Base-by-base conservation (phyloP, 2,329 filamentous ascomycete genomes). In the Pyrenophora tritici-repentis region DNA sequence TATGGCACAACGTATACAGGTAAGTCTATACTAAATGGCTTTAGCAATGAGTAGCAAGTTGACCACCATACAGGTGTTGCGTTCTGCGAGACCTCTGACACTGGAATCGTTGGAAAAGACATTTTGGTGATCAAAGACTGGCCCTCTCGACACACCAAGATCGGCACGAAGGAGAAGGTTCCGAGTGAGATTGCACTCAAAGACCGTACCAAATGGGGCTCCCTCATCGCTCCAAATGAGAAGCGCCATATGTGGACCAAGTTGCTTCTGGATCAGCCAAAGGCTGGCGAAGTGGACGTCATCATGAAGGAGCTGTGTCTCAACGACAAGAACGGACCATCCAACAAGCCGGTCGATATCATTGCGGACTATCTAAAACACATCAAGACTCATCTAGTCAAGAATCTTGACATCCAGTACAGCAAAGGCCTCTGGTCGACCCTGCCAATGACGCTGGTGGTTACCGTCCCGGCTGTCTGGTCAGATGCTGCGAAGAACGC, bases 221-320 rank as follows among this genome's bases (percentile, higher is more conserved):
- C 47, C 3, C 5, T 44, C 0, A 63, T 66, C 10, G 45, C 60
- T 0, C 35, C 56, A 0, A 34, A 71, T 40, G 46, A 62, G 0
- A 37, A 58, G 24, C 57, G 72, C 0, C 58, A 71, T 32, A 62
- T 70, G 46, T 73, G 68, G 65, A 73, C 67, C 0, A 72, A 73
- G 42, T 50, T 73, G 0, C 46, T 63, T 9, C 55, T 72, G 0
- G 67, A 73, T 13, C 22, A 4, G 8, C 8, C 20, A 1, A 43
- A 36, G 1, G 53, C 47, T 22, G 64, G 63, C 0, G 59, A 63
- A 35, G 56, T 55, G 2, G 60, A 43, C 13, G 61, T 54, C 34
- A 61, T 66, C 9, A 36, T 55, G 0, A 26, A 47, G 6, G 67
- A 65, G 24, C n/a, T n/a, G n/a, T n/a, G 13, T 63, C 7, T 36